Evolutionary conservation across 2,329 filamentous ascomycete species (phyloP), one percentile per base, ranked within the genome.

Genomic region (Macrophomina pseudophaseolina): DNA sequence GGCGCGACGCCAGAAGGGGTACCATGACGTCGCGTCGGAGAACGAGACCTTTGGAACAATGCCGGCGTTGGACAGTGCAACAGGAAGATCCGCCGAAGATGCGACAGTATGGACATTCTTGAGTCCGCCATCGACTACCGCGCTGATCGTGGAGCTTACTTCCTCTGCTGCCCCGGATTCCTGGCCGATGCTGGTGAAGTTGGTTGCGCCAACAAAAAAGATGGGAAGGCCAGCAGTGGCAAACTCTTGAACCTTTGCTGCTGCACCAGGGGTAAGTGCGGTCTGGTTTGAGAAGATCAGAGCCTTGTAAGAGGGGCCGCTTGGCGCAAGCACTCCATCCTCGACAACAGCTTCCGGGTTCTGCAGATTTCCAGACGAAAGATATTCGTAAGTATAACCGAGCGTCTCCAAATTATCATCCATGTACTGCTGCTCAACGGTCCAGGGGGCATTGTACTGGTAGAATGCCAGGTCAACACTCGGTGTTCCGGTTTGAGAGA

Each of bases 381-480:
- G 72, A 66, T 84, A 85, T 12, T 80, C 78, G 67, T 82, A 83
- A 0, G 79, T 75, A 67, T 75, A 81, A 0, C 80, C 69, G 2
- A 66, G 66, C 12, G 67, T 44, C 12, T 70, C 66, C n/a, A 72
- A 65, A 35, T 71, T 70, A 1, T 51, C 64, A 2, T 70, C 69
- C n/a, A 54, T 54, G 51, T 71, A 71, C 56, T 67, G 66, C 3
- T 16, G 44, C 6, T 48, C 28, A 2, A 64, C 51, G 1, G 49
- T 8, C 69, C 69, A 72, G 2, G 71, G 71, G 12, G 65, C 23
- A n/a, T 54, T 67, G 54, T 67, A 70, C 1, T 72, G 68, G 67
- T 76, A 84, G 53, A 84, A 77, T 0, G 75, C 80, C 30, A 84
- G 46, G 69, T 84, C 81, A 1, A 76, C 70, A 63, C 78, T 78